phyloP scores from a whole-genome alignment of 1,139 yeast genomes.

The Kazachstania sp. region DNA sequence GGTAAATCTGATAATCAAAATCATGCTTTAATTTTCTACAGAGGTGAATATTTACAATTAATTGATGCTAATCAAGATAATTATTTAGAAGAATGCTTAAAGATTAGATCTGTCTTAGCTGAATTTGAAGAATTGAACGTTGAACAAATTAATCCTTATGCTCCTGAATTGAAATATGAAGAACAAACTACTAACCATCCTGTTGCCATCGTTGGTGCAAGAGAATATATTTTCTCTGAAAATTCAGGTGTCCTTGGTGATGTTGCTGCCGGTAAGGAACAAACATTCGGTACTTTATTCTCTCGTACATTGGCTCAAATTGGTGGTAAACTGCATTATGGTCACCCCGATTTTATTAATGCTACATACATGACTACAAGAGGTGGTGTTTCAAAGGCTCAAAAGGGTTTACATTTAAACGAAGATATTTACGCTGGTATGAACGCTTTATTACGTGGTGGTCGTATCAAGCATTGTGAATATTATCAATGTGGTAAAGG shows the following conservation, averaged over 20 bases:
- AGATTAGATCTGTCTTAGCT: constrained; percentile 93
- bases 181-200: constrained; percentile 51
- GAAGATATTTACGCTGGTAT: constrained; percentile 99
- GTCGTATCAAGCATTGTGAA: constrained; percentile 98
- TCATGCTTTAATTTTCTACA: constrained; percentile 90
- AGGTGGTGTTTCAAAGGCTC: constrained; percentile 99
- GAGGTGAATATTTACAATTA: constrained; percentile 97
- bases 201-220: constrained; percentile 97
- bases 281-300: constrained; percentile 97
- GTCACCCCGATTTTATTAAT: constrained; percentile 98
- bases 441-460: constrained; percentile 96
- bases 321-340: constrained; percentile 98
- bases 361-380: constrained; percentile 92
- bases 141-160: constrained; percentile 76
- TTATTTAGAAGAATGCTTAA: constrained; percentile 95
- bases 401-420: constrained; percentile 94
- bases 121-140: constrained; percentile 94
- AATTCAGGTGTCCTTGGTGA: constrained; percentile 98
- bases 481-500: constrained; percentile 99
- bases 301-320: constrained; percentile 96
- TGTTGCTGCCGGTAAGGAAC: constrained; percentile 99
- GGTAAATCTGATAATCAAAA: constrained; percentile 99
- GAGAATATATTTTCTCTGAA: constrained; percentile 98
- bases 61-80: constrained; percentile 99
- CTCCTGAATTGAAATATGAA: constrained; percentile 43